phyloP scores from a whole-genome alignment of 305 asterid genomes.

The Fraxinus floribunda region DNA sequence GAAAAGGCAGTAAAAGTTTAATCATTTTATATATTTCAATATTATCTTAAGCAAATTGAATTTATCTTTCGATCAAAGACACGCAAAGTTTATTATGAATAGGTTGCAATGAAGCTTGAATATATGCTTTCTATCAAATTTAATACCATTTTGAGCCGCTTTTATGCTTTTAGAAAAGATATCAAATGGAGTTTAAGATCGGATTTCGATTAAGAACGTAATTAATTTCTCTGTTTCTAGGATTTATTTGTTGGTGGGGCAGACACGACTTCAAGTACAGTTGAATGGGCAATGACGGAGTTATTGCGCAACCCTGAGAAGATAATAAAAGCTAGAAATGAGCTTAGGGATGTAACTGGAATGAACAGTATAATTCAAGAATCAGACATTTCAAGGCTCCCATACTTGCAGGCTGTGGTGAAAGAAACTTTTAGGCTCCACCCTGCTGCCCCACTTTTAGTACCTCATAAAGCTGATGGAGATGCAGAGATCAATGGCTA shows the following conservation, averaged over 20 bases:
- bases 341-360: constrained; percentile 13
- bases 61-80: no score
- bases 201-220: background rate
- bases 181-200: background rate
- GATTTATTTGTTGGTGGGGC: constrained; percentile 35
- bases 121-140: background rate
- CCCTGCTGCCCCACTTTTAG: constrained; percentile 21
- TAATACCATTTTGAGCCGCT: background rate
- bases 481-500: constrained; percentile 24
- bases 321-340: constrained; percentile 18
- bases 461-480: constrained; percentile 16
- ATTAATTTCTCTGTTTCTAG: constrained; percentile 3
- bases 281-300: constrained; percentile 46
- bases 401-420: constrained; percentile 29
- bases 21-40: no score
- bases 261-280: constrained; percentile 32
- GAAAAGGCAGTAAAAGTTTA: no score
- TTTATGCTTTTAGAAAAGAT: background rate
- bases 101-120: background rate
- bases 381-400: constrained; percentile 23
- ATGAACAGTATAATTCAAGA: constrained; percentile 6
- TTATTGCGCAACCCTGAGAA: constrained; percentile 28
- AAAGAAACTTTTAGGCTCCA: constrained; percentile 42
- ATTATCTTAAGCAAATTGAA: no score
- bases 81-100: background rate